Conservation (phyloP, 495 filamentous ascomycete genomes). For the Hypoxylon perforatum region DNA sequence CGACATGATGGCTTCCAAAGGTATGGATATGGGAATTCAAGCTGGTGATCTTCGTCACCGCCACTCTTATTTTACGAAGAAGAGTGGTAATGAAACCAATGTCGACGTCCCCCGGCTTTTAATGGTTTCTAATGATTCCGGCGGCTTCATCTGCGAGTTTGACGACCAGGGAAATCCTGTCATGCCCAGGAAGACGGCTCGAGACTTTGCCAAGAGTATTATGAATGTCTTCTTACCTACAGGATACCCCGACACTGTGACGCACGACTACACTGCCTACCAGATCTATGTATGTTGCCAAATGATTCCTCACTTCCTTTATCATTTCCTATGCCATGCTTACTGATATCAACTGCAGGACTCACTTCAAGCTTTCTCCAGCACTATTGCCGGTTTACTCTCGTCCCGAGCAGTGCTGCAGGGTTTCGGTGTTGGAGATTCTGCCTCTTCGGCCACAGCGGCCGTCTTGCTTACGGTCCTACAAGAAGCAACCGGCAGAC, state of each 20-base stretch:
- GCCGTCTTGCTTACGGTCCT: conserved; percentile 87
- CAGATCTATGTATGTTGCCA: conserved; percentile 55
- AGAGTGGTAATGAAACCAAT: no score
- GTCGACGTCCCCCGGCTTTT: conserved; percentile 29
- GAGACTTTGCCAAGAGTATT: conserved; percentile 47
- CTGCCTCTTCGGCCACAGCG: conserved; percentile 83
- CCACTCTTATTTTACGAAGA: no score
- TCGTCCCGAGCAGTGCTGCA: conserved; percentile 90
- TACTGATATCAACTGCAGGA: conserved; percentile 57
- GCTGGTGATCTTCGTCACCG: no score
- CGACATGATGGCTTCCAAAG: no score
- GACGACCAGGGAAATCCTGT: conserved; percentile 26
- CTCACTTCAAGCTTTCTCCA: conserved; percentile 95
- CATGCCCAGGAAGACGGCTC: conserved; percentile 13
- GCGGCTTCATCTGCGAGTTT: conserved; percentile 23
- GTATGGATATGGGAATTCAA: no score
- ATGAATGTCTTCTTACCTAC: conserved; percentile 88
- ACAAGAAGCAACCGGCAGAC: conserved; percentile 83
- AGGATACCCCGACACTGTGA: conserved; percentile 92
- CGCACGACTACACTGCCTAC: conserved; percentile 85
- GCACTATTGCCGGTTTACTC: conserved; percentile 88
- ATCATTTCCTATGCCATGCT: not conserved
- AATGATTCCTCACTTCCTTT: conserved; percentile 9
- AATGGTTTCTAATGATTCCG: conserved; percentile 28
- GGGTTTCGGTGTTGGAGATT: conserved; percentile 92